phyloP scores from a whole-genome alignment of 495 filamentous ascomycete genomes.

The Bombardia bombarda region DNA sequence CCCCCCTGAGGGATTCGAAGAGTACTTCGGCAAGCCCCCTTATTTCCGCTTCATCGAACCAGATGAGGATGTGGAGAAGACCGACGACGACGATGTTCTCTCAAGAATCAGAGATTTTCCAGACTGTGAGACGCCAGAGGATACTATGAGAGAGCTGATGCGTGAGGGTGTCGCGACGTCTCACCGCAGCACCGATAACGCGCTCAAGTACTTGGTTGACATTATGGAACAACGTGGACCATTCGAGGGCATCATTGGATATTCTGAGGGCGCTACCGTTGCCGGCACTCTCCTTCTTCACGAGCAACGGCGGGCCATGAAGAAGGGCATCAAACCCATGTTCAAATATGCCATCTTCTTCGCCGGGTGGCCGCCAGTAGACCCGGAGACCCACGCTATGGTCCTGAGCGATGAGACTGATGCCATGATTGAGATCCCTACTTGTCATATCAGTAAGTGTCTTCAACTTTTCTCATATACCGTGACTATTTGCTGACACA shows the following conservation, averaged over 20 bases:
- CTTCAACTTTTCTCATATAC: not conserved
- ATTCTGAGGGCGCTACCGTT: constrained; percentile 54
- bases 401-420: constrained; percentile 48
- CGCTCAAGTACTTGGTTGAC: constrained; percentile 35
- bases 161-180: constrained; percentile 37
- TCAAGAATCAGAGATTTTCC: constrained; percentile 43
- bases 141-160: constrained; percentile 44
- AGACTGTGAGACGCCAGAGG: constrained; percentile 37
- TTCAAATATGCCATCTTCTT: constrained; percentile 53
- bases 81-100: constrained; percentile 37
- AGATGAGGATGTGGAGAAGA: constrained; percentile 30
- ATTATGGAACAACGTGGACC: constrained; percentile 45
- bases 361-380: constrained; percentile 48
- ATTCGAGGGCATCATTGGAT: constrained; percentile 49
- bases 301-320: constrained; percentile 38
- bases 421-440: constrained; percentile 44
- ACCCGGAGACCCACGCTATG: constrained; percentile 35
- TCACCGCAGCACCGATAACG: constrained; percentile 32
- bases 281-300: constrained; percentile 48
- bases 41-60: constrained; percentile 45
- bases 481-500: not conserved
- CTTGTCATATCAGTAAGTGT: constrained; percentile 48
- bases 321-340: constrained; percentile 37
- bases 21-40: constrained; percentile 44
- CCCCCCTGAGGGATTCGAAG: constrained; percentile 42